Percentiles rank a stretch among this genome's conserved stretches.
These are phyloP conservation scores for Penicillium occitanis DNA, from an alignment of 2,329 filamentous ascomycete species.

Conservation along the genomic window DNA sequence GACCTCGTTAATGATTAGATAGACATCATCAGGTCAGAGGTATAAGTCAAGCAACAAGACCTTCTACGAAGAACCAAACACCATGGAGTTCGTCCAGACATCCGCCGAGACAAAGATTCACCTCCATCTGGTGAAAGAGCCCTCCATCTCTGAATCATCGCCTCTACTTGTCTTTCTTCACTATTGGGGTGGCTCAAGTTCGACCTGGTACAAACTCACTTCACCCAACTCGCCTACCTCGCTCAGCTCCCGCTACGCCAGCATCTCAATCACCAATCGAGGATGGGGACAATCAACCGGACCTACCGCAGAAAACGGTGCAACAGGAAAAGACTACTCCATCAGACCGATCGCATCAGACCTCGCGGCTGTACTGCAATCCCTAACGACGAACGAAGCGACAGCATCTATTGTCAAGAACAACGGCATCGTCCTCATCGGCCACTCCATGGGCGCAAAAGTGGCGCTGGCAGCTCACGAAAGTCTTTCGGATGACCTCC, in stretches of 20 bases:
- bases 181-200: conserved; percentile 42
- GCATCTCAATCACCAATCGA: conserved; percentile 35
- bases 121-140: conserved; percentile 18
- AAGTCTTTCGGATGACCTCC: conserved; percentile 5
- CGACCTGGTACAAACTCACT: conserved; percentile 34
- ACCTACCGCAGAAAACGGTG: conserved; percentile 22
- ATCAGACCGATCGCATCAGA: conserved; percentile 26
- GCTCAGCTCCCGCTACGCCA: conserved; percentile 25
- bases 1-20: too few relatives aligned
- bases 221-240: conserved; percentile 24
- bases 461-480: conserved; percentile 31
- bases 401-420: conserved; percentile 27
- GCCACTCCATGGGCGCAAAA: conserved; percentile 46
- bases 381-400: conserved; percentile 23
- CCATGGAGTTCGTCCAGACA: conserved; percentile 15
- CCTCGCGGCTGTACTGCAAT: conserved; percentile 18
- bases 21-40: background rate
- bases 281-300: conserved; percentile 41
- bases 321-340: conserved; percentile 29
- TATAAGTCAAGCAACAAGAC: background rate
- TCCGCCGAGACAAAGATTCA: conserved; percentile 21
- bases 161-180: conserved; percentile 38
- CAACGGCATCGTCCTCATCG: conserved; percentile 34
- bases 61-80: background rate
- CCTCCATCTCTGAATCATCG: background rate